Conservation (phyloP, 2,329 filamentous ascomycete species). For the Paradendryphiella salina region DNA sequence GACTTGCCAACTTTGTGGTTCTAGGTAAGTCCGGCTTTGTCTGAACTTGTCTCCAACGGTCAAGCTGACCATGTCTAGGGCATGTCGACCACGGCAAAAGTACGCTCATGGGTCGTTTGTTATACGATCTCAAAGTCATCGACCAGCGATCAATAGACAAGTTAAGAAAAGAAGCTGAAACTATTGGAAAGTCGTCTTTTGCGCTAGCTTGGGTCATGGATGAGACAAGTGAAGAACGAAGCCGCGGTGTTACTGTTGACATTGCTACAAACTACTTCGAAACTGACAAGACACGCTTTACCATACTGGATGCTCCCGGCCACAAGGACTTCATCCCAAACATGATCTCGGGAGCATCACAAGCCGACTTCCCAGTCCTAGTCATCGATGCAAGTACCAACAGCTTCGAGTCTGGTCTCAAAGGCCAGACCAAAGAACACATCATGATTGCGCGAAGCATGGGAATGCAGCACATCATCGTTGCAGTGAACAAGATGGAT, state of each 20-base stretch:
- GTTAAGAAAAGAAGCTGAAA: constrained; percentile 84
- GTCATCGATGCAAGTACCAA: constrained; percentile 90
- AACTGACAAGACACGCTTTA: constrained; percentile 83
- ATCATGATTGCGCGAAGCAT: constrained; percentile 86
- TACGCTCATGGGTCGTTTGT: constrained; percentile 92
- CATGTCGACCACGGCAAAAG: constrained; percentile 98
- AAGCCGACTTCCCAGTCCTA: constrained; percentile 92
- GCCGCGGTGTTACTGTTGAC: constrained; percentile 91
- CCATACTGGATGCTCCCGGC: constrained; percentile 91
- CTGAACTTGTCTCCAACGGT: not conserved
- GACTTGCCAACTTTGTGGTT: constrained; percentile 86
- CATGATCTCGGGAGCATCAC: constrained; percentile 96
- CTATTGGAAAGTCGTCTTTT: constrained; percentile 92
- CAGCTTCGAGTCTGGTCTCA: constrained; percentile 90
- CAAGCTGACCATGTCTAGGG: constrained; percentile 55
- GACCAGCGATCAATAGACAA: constrained; percentile 87
- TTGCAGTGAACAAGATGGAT: constrained; percentile 96
- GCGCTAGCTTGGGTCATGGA: constrained; percentile 97
- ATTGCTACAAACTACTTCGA: constrained; percentile 95
- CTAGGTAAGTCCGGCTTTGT: constrained; percentile 65
- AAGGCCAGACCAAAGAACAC: constrained; percentile 93
- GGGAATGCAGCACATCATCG: constrained; percentile 83
- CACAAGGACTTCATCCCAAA: constrained; percentile 97
- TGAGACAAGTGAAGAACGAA: constrained; percentile 84
- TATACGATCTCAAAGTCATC: constrained; percentile 85